Evolutionary conservation across 371 early-diverging fungal genomes (phyloP), one percentile per base, ranked within the genome.

Genomic region (Mortierella sp.): DNA sequence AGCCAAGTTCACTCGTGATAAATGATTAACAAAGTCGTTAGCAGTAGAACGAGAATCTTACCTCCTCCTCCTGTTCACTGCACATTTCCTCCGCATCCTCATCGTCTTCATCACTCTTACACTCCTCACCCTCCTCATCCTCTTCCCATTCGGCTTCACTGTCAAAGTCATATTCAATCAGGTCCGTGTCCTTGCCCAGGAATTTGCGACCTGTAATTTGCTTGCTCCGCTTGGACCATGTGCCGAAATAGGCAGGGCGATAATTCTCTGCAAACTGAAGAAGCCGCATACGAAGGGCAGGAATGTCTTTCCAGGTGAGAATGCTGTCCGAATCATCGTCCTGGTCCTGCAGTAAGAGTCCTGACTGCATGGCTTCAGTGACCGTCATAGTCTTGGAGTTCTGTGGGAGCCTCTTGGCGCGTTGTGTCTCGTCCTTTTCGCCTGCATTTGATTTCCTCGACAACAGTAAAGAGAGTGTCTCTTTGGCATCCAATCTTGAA

Each of bases 141-240:
- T 89, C 92, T 28, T 93, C 94, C 96, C 96, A 96, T 79, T 95
- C 96, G 0, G 88, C 92, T 52, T 94, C 95, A 71, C 92, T 92
- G 65, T 96, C 95, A 51, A 90, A 82, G 4, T 92, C 93, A 56
- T 96, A 96, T 55, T 96, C 92, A 2, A 96, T 51, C 27, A 81
- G 43, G 5, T 58, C 78, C 1, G 81, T 73, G 53, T 95, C 95
- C 50, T 71, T 79, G 28, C 80, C 83, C 79, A 94, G 86, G 7
- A 92, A 92, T 0, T 81, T 72, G 19, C 89, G 81, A 4, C 89
- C 90, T 15, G 72, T 75, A 27, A 94, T 72, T 2, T 27, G 50
- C n/a, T 78, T 68, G 61, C 90, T 88, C 24, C 41, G 54, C 60
- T 89, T 90, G n/a, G 88, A 87, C 87, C 92, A 94, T 1, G 94